A percentile compares a stretch with the other conserved stretches of the same genome.
Evolutionary conservation across 179 eudicot species (phyloP).

Genomic region (Patellifolia procumbens): DNA sequence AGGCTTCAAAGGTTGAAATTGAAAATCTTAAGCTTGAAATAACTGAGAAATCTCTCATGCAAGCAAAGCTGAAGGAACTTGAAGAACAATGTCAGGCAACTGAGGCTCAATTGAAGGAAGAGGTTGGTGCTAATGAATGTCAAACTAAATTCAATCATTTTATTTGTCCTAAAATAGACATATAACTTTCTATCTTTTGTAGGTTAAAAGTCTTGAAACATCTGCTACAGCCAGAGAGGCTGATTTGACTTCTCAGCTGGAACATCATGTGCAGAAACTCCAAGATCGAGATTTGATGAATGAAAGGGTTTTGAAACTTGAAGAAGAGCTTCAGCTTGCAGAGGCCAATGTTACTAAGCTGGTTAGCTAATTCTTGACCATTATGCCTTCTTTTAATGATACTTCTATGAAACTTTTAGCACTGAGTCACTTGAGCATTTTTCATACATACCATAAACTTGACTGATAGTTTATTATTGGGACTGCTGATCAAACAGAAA

Average conservation of each 20-base stretch:
- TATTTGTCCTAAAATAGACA: neutral
- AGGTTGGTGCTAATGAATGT: slow-evolving; percentile 34
- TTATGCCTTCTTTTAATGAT: neutral
- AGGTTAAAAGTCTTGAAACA: slow-evolving; percentile 34
- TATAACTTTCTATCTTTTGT: neutral
- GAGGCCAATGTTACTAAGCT: slow-evolving; percentile 32
- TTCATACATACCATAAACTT: neutral
- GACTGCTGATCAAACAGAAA: slow-evolving; percentile 45
- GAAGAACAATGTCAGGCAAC: slow-evolving; percentile 48
- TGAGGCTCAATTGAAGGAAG: slow-evolving; percentile 51
- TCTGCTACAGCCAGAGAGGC: slow-evolving; percentile 40
- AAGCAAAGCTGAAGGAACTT: slow-evolving; percentile 48
- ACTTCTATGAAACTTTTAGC: neutral
- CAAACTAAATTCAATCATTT: neutral
- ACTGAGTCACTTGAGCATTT: neutral
- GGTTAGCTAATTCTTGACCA: slow-evolving; percentile 34
- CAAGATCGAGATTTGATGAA: slow-evolving; percentile 30
- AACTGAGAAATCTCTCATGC: slow-evolving; percentile 46
- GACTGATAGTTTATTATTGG: slow-evolving; percentile 13
- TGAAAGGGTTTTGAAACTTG: slow-evolving; percentile 38
- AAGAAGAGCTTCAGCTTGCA: slow-evolving; percentile 41
- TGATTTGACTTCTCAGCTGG: slow-evolving; percentile 40
- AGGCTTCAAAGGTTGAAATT: slow-evolving; percentile 41
- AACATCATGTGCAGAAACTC: slow-evolving; percentile 38
- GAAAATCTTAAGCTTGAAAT: slow-evolving; percentile 47